Base-by-base conservation (phyloP, 139 green algal genomes). In the Coccomyxa sp. region DNA sequence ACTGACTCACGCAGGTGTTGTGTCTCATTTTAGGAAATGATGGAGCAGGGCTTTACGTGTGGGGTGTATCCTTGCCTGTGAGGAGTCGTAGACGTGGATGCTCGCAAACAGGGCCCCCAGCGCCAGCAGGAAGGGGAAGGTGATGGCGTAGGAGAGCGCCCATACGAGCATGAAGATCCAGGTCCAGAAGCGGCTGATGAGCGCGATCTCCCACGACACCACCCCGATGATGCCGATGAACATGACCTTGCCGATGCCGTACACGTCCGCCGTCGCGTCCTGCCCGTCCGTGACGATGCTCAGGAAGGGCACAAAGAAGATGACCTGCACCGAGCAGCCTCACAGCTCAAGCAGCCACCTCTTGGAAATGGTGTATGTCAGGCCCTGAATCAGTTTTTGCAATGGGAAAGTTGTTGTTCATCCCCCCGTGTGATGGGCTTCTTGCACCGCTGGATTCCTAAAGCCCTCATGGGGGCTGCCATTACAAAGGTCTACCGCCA, bases 231-330 rank as follows among this genome's bases (percentile, higher is more conserved):
- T 71, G n/a, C 29, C 27, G 34, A 79, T 79, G 75, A 84, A 80
- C n/a, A 84, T 71, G 8, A 70, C 58, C 77, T 86, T 87, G 41
- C 88, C 89, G 12, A 93, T 73, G 38, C 75, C 83, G 85, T 90
- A 91, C 12, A 93, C 80, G 40, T 89, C 88, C 10, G 69, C 81
- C 35, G 89, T 82, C 50, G 74, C 77, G 76, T 87, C 69, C 22
- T 40, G 29, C 16, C 81, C 87, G 7, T 33, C 44, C 6, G 71
- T 73, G 74, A 70, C 73, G 27, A 87, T 78, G 54, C 54, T 55
- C 29, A 78, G 71, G 79, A 84, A 87, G 33, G 82, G 79, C 8
- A 87, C 55, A n/a, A 91, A 89, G 81, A 92, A 91, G 34, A 72
- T 79, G 16, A 88, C 72, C 10, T 74, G 70, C 70, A 44, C 70